Conservation (phyloP, 805 yeast genomes). For the Wickerhamiella sergipiensis region DNA sequence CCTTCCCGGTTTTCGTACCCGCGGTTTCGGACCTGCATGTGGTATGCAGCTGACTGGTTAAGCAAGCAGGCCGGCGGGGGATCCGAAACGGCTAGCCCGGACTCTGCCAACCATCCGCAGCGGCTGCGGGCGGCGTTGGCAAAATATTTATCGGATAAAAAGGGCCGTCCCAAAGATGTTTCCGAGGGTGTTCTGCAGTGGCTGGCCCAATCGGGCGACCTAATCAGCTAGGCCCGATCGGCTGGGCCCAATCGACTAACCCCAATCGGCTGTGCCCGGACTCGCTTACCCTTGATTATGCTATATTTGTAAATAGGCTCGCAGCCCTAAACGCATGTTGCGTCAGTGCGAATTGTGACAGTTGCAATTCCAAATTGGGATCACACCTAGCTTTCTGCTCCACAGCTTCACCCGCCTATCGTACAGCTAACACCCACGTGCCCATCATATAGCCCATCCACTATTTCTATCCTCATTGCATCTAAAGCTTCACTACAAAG, state of each 20-base stretch:
- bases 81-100: too few relatives aligned
- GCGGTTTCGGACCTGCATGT: slow-evolving; percentile 51
- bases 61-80: background rate
- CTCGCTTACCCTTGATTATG: background rate
- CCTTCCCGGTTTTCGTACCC: slow-evolving; percentile 72
- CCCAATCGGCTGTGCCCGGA: too few relatives aligned
- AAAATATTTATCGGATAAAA: background rate
- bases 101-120: too few relatives aligned
- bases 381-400: too few relatives aligned
- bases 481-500: too few relatives aligned
- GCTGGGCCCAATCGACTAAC: too few relatives aligned
- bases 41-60: slow-evolving; percentile 38
- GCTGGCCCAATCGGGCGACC: too few relatives aligned
- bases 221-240: too few relatives aligned
- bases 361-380: background rate
- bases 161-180: background rate
- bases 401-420: too few relatives aligned
- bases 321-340: background rate
- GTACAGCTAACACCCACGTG: too few relatives aligned
- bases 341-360: background rate
- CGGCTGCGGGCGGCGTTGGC: background rate
- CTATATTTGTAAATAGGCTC: background rate
- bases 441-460: too few relatives aligned
- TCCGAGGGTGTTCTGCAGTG: background rate
- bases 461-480: too few relatives aligned